Evolutionary conservation across 352 stramenopile species (phyloP), one percentile per base, ranked within the genome.

Genomic region (Salisapilia sapeloensis): DNA sequence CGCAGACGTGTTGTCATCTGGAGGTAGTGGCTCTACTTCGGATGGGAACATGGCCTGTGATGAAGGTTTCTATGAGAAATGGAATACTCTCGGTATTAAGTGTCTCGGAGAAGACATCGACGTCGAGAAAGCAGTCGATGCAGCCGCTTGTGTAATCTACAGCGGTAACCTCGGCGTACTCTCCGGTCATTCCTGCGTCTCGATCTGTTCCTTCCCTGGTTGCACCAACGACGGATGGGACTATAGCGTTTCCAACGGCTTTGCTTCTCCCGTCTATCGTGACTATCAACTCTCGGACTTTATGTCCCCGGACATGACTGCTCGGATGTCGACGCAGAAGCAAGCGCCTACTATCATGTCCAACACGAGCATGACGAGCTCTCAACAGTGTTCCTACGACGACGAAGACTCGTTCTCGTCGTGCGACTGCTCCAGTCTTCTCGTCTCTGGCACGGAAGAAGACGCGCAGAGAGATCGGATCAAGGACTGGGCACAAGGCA

Each of bases 1-100:
- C n/a, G n/a, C n/a, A n/a, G n/a, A n/a, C n/a, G n/a, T n/a, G n/a
- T n/a, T n/a, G n/a, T n/a, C n/a, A n/a, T n/a, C n/a, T n/a, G n/a
- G n/a, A n/a, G n/a, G n/a, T n/a, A n/a, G n/a, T n/a, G n/a, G n/a
- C n/a, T n/a, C n/a, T n/a, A n/a, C n/a, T n/a, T n/a, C n/a, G n/a
- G n/a, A n/a, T n/a, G n/a, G n/a, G n/a, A n/a, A n/a, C n/a, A n/a
- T 87, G 29, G 57, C 45, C 9, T 89, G 74, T 23, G 74, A 89
- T 43, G 70, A 59, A 33, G 66, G 53, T 2, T 89, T 89, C 38
- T 89, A 89, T 60, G 69, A 51, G 24, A 39, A 66, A 42, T 89
- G 74, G 74, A 37, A 72, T 35, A 75, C 50, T 12, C 47, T 78
- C 11, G 63, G 65, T 2, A 50, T 89, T 32, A 82, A 42, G 17